Conservation (phyloP, 139 green algal genomes). For the Chlamydomonas eustigma region DNA sequence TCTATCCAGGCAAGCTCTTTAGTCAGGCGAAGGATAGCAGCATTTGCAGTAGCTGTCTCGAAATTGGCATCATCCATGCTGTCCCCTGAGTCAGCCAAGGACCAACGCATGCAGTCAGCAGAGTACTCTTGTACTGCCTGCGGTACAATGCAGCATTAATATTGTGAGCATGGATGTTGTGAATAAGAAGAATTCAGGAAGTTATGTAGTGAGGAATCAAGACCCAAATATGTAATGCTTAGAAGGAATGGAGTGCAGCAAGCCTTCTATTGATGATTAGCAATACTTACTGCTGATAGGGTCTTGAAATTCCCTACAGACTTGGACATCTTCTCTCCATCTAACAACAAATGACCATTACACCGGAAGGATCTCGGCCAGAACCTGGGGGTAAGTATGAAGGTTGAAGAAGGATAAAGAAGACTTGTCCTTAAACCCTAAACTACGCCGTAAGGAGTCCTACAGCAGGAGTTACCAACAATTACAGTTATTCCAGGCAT, state of each 20-base stretch:
- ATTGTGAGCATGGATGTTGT: too few species aligned
- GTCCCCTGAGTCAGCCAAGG: constrained; percentile 94
- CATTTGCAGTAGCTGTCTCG: constrained; percentile 88
- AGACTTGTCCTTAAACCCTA: too few species aligned
- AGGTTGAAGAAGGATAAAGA: too few species aligned
- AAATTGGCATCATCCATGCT: constrained; percentile 98
- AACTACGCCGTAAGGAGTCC: too few species aligned
- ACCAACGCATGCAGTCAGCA: constrained; percentile 90
- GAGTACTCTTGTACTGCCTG: constrained; percentile 87
- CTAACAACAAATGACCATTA: constrained; percentile 98
- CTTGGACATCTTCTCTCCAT: constrained; percentile 99
- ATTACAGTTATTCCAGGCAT: too few species aligned
- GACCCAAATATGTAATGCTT: too few species aligned
- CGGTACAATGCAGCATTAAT: background rate
- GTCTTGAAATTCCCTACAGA: constrained; percentile 95
- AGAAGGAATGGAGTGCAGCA: too few species aligned
- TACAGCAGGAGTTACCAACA: too few species aligned
- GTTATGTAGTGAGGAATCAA: too few species aligned
- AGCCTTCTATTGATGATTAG: background rate
- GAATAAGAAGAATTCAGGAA: too few species aligned
- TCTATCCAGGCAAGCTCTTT: constrained; percentile 92
- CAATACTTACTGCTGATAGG: constrained; percentile 46
- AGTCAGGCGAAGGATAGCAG: constrained; percentile 88
- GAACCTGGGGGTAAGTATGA: too few species aligned
- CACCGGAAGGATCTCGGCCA: constrained; percentile 45